phyloP scores from a whole-genome alignment of 768 basidiomycete genomes.

The Coprinellus aureogranulatus region DNA sequence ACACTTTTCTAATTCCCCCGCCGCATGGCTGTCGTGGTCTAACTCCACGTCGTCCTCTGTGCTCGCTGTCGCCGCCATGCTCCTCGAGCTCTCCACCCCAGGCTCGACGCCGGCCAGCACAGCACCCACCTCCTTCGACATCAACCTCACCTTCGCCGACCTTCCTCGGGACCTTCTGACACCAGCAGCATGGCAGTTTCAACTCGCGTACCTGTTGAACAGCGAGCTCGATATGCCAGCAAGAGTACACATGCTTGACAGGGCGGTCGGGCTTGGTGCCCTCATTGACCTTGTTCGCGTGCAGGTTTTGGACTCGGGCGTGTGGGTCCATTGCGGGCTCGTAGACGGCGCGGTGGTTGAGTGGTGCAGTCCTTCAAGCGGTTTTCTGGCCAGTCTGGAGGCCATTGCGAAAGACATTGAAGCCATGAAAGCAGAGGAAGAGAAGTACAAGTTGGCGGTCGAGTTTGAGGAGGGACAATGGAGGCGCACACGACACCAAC shows the following conservation, averaged over 20 bases:
- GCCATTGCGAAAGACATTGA: constrained; percentile 5
- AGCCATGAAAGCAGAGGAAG: constrained; percentile 3
- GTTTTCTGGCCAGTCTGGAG: neutral
- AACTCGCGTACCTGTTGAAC: neutral
- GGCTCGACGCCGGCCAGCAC: neutral
- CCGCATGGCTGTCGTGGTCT: neutral
- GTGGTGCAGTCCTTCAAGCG: constrained; percentile 5
- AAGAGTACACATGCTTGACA: constrained; percentile 10
- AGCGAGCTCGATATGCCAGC: constrained; percentile 7
- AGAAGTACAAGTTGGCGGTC: constrained; percentile 5
- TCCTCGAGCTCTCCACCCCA: constrained; percentile 7
- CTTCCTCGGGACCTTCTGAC: constrained; percentile 1
- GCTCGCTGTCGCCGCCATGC: constrained; percentile 1
- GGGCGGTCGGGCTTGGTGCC: constrained; percentile 5
- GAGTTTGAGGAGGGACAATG: constrained; percentile 3
- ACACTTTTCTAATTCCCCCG: neutral
- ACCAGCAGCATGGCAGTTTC: constrained; percentile 1
- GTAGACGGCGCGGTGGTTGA: constrained; percentile 3
- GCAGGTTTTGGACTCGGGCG: neutral
- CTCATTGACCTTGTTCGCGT: constrained; percentile 8
- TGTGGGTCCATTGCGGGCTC: neutral
- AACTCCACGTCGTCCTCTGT: neutral
- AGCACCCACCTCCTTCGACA: neutral
- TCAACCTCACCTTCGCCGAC: constrained; percentile 9
- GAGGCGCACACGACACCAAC: neutral